Evolutionary conservation across 106 monocot species (phyloP).

Genomic region (Cymbidium sinense): DNA sequence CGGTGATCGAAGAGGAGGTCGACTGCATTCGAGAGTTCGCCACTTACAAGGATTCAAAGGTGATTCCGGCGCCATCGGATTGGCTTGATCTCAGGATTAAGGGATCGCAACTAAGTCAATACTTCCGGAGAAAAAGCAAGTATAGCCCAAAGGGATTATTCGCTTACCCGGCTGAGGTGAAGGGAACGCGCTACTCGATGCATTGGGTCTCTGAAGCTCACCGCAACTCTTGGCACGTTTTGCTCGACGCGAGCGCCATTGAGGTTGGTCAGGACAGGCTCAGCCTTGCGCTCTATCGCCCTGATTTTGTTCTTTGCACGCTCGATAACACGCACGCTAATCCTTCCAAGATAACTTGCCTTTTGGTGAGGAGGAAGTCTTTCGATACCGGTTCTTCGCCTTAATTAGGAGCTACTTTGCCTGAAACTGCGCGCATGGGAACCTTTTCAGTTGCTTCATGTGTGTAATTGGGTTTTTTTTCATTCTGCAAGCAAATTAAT

Average conservation of each 20-base stretch:
- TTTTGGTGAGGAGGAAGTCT: conserved; percentile 43
- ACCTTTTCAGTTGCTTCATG: not conserved
- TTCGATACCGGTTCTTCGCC: conserved; percentile 25
- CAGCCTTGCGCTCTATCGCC: conserved; percentile 44
- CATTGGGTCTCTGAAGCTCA: conserved; percentile 74
- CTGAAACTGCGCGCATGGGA: not conserved
- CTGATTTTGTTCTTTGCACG: conserved; percentile 47
- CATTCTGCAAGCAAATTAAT: not conserved
- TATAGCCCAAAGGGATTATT: conserved; percentile 58
- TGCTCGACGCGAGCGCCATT: conserved; percentile 35
- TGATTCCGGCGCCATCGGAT: conserved; percentile 39
- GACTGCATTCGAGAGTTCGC: conserved; percentile 60
- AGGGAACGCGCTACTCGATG: conserved; percentile 37
- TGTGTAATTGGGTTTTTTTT: not conserved
- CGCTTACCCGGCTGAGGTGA: conserved; percentile 38
- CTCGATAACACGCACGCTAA: conserved; percentile 30
- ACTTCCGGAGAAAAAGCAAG: conserved; percentile 63
- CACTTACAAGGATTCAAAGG: conserved; percentile 47
- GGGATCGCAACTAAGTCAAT: conserved; percentile 65
- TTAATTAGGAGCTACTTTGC: not conserved
- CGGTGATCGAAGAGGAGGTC: conserved; percentile 28
- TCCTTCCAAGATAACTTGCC: conserved; percentile 43
- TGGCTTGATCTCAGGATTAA: conserved; percentile 72
- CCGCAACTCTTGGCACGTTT: conserved; percentile 60
- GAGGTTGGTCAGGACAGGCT: conserved; percentile 41